Evolutionary conservation across 108 stramenopile genomes (phyloP).

Genomic region (Stephanodiscus minutulus): DNA sequence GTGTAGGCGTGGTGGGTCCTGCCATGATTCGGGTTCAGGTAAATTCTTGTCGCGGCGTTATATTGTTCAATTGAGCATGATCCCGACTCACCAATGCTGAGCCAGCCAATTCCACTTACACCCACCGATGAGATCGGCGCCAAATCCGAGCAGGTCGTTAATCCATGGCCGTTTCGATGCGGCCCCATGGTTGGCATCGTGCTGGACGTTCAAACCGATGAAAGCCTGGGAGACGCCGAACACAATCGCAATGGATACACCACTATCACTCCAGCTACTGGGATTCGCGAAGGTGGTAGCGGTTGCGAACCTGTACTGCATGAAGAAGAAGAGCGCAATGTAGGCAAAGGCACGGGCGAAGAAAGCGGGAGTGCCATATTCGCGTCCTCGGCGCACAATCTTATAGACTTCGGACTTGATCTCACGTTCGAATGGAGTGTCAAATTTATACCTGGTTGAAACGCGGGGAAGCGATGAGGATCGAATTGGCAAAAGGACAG

Average conservation of each 20-base stretch:
- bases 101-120: constrained; percentile 90
- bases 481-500: not conserved
- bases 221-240: constrained; percentile 80
- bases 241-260: constrained; percentile 60
- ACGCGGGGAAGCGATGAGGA: not conserved
- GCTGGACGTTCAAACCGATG: constrained; percentile 93
- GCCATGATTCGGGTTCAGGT: not conserved
- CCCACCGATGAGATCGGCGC: constrained; percentile 88
- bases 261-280: constrained; percentile 24
- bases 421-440: constrained; percentile 85
- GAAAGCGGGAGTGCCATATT: constrained; percentile 84
- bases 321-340: constrained; percentile 65
- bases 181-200: constrained; percentile 96
- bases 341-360: constrained; percentile 70
- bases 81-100: constrained; percentile 64
- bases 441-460: constrained; percentile 73
- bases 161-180: constrained; percentile 78
- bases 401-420: constrained; percentile 89
- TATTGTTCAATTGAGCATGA: not conserved
- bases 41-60: not conserved
- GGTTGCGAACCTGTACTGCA: constrained; percentile 65
- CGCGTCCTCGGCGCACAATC: constrained; percentile 82
- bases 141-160: constrained; percentile 85
- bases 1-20: constrained; percentile 83
- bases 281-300: constrained; percentile 30